A percentile compares a stretch with the other conserved stretches of the same genome.
phyloP scores from a whole-genome alignment of 306 rosid genomes.

The Trifolium dubium region DNA sequence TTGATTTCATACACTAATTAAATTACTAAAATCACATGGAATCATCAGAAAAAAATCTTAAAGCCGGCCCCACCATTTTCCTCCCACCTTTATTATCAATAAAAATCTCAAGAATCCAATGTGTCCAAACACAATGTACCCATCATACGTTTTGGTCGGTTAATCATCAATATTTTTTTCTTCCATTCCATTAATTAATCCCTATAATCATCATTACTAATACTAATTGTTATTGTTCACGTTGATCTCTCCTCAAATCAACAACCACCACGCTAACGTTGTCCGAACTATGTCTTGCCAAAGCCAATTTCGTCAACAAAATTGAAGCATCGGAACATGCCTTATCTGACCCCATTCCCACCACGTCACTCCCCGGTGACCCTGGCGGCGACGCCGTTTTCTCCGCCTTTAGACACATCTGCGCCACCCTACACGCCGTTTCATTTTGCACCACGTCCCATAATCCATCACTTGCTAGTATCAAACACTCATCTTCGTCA shows the following conservation, averaged over 20 bases:
- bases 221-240: neutral
- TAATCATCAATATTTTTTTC: slow-evolving; percentile 1
- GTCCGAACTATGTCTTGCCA: slow-evolving; percentile 85
- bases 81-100: neutral
- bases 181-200: neutral
- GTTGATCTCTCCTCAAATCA: slow-evolving; percentile 61
- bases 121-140: slow-evolving; percentile 23
- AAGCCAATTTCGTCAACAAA: slow-evolving; percentile 79
- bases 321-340: slow-evolving; percentile 83
- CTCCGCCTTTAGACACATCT: slow-evolving; percentile 66
- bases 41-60: neutral
- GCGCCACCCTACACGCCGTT: slow-evolving; percentile 72
- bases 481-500: slow-evolving; percentile 75
- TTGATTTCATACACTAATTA: slow-evolving; percentile 14
- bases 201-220: neutral
- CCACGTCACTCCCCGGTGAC: slow-evolving; percentile 41
- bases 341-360: slow-evolving; percentile 54
- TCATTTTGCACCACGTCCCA: slow-evolving; percentile 95
- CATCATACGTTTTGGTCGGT: slow-evolving; percentile 37
- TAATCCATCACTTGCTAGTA: slow-evolving; percentile 84
- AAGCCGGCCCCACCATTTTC: neutral
- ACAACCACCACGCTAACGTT: slow-evolving; percentile 88
- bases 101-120: neutral
- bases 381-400: slow-evolving; percentile 36
- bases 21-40: slow-evolving; percentile 36